phyloP scores from a whole-genome alignment of 257 asterid genomes.

The Solanum habrochaites region DNA sequence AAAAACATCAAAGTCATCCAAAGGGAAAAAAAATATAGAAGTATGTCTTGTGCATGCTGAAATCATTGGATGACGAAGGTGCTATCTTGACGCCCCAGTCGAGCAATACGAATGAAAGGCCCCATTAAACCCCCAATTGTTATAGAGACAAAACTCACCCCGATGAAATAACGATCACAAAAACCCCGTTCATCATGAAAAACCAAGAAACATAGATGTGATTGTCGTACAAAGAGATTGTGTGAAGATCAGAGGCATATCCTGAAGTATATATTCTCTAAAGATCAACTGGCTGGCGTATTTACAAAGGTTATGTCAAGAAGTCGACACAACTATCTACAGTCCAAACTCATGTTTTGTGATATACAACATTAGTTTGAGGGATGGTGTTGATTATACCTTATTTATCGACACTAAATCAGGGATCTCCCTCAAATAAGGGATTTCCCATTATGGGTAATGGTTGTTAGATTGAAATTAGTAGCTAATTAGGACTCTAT shows the following conservation, averaged over 20 bases:
- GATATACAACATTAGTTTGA: not conserved
- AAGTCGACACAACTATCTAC: not conserved
- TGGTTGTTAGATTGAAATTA: not conserved
- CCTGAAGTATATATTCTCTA: not conserved
- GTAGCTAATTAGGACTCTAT: not conserved
- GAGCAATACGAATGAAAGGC: too few relatives aligned
- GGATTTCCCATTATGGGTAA: not conserved
- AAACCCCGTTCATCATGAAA: not conserved
- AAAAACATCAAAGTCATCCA: not conserved
- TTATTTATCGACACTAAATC: not conserved
- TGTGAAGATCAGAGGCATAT: not conserved
- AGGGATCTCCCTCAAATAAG: not conserved
- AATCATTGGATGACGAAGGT: not conserved
- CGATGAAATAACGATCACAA: not conserved
- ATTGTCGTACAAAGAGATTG: not conserved
- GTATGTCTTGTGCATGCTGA: not conserved
- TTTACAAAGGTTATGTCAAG: not conserved
- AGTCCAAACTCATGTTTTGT: too few relatives aligned
- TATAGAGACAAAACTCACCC: not conserved
- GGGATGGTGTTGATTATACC: not conserved
- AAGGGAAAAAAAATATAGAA: not conserved
- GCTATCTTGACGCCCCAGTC: too few relatives aligned
- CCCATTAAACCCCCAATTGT: too few relatives aligned
- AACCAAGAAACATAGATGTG: not conserved
- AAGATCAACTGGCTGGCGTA: not conserved